These are phyloP conservation scores for Brettanomyces sp. DNA, from an alignment of 805 yeast species.

Conservation along the genomic window DNA sequence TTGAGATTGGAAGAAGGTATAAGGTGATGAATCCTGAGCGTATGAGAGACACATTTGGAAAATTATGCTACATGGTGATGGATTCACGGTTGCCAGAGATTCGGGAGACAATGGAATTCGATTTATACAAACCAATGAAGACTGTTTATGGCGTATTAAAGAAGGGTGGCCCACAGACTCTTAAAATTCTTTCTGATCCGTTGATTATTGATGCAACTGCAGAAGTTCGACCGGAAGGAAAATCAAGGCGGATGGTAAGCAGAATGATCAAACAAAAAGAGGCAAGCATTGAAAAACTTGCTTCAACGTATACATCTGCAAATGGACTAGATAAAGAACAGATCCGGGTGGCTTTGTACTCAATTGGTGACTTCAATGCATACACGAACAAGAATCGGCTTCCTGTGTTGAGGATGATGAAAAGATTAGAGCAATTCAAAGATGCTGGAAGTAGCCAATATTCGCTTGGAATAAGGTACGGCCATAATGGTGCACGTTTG, in stretches of 20 bases:
- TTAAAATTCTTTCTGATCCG: slow-evolving; percentile 46
- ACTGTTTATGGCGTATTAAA: slow-evolving; percentile 46
- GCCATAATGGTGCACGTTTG: slow-evolving; percentile 59
- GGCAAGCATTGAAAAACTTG: slow-evolving; percentile 52
- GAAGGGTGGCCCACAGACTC: slow-evolving; percentile 26
- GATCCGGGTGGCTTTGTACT: slow-evolving; percentile 62
- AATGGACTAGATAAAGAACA: slow-evolving; percentile 45
- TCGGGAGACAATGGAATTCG: slow-evolving; percentile 63
- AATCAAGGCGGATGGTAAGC: slow-evolving; percentile 43
- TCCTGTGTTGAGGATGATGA: slow-evolving; percentile 57
- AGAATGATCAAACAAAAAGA: slow-evolving; percentile 59
- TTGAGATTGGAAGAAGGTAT: slow-evolving; percentile 74
- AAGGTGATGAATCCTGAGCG: slow-evolving; percentile 79
- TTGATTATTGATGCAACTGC: slow-evolving; percentile 54
- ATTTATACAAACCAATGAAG: slow-evolving; percentile 60
- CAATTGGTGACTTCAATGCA: slow-evolving; percentile 72
- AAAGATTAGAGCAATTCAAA: slow-evolving; percentile 38
- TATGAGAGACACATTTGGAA: slow-evolving; percentile 73
- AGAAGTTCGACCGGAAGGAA: slow-evolving; percentile 54
- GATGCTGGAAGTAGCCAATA: slow-evolving; percentile 22
- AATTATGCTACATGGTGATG: slow-evolving; percentile 77
- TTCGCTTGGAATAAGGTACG: slow-evolving; percentile 55
- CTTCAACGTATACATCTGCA: slow-evolving; percentile 35
- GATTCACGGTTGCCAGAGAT: slow-evolving; percentile 71
- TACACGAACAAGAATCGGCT: slow-evolving; percentile 59